A percentile compares a stretch with the other conserved stretches of the same genome.
Conservation (phyloP, 306 rosid species). For the Argentina anserina region DNA sequence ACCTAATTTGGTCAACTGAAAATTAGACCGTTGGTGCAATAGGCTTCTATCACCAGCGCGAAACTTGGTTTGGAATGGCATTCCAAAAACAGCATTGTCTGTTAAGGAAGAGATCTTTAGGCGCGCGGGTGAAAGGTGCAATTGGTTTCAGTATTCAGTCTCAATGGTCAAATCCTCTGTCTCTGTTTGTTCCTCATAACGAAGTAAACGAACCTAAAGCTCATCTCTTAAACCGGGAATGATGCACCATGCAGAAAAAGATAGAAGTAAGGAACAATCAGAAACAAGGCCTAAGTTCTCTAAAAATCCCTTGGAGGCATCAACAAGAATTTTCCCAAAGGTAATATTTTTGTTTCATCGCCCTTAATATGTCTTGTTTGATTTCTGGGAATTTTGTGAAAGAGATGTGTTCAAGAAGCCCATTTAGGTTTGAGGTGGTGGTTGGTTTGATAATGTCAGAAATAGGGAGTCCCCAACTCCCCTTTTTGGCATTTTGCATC, state of each 20-base stretch:
- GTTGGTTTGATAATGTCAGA: background rate
- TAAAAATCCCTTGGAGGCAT: background rate
- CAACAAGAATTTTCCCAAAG: background rate
- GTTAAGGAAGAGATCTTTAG: background rate
- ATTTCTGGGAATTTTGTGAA: background rate
- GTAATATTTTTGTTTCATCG: background rate
- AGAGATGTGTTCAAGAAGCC: background rate
- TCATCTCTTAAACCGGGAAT: background rate
- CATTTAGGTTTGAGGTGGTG: background rate
- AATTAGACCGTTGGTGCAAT: background rate
- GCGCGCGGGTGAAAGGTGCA: background rate
- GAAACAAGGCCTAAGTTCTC: background rate
- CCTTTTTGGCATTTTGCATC: conserved; percentile 4
- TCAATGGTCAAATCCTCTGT: background rate
- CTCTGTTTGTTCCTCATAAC: background rate
- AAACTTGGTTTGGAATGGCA: background rate
- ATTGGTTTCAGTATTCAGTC: conserved; percentile 6
- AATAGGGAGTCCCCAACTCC: background rate
- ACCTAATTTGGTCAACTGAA: background rate
- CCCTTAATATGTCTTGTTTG: background rate
- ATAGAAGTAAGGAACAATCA: background rate
- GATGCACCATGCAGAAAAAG: background rate
- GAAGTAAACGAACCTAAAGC: background rate
- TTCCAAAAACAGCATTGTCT: background rate
- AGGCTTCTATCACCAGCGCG: background rate